Base-by-base conservation (phyloP, 441 rosid species). In the Iberis amara region DNA sequence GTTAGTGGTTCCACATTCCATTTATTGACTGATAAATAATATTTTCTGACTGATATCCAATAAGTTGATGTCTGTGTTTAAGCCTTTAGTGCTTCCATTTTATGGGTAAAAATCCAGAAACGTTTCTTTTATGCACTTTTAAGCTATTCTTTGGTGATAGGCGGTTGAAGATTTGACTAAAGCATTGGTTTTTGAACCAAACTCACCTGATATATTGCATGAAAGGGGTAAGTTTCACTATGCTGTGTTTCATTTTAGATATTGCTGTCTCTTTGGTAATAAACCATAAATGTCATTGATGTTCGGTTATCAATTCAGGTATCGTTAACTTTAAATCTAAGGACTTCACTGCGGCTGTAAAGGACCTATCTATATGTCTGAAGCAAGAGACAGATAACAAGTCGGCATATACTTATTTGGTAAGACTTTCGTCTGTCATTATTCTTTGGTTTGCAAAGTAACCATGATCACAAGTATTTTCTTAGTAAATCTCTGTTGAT, bases 321-420 rank as follows among this genome's bases (percentile, higher is more conserved):
- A 89, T 89, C 53, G 83, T 94, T 52, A 85, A 85, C 76, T 94
- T 82, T 76, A 94, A 80, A 79, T 86, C 83, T 55, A 94, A 86
- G 77, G 96, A 85, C 79, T 94, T 81, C 66, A 65, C 70, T 72
- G 87, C 96, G 74, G 86, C 97, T 36, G 79, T 86, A 64, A 79
- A 80, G 40, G 99, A 94, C 73, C 72, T 94, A 47, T 81, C 95
- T 66, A 69, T 75, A 53, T 89, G 96, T 70, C 74, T 94, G 81
- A 75, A 73, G 81, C 80, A 86, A 68, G 99, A 89, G 61, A 67
- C 62, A 75, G 83, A 76, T 62, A 89, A 94, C 79, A 82, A 86
- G 75, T 94, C 99, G 27, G 96, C 99, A 63, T 77, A 77, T 57
- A 86, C 95, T 18, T 94, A 89, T 66, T 76, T 86, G 85, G 99